These are phyloP conservation scores for Penicillium coprophilum DNA, from an alignment of 495 filamentous ascomycete genomes.

Conservation along the genomic window DNA sequence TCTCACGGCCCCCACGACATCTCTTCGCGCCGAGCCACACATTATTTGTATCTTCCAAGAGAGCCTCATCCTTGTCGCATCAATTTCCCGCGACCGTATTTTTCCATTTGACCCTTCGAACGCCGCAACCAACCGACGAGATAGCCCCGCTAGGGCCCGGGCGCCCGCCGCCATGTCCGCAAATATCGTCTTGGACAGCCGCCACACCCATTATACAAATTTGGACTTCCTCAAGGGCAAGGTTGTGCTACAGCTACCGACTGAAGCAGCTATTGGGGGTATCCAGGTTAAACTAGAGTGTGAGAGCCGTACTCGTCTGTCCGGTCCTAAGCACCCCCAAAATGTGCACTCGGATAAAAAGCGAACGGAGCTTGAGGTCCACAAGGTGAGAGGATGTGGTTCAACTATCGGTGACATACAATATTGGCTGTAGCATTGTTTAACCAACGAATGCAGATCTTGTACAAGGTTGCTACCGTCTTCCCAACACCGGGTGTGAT, in stretches of 20 bases:
- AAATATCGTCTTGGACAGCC: conserved; percentile 71
- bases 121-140: neutral
- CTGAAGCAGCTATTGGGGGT: conserved; percentile 66
- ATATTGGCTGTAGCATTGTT: conserved; percentile 1
- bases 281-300: conserved; percentile 95
- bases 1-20: conserved; percentile 6
- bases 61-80: conserved; percentile 1
- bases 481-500: conserved; percentile 60
- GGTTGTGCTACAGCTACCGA: conserved; percentile 63
- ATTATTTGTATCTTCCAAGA: neutral
- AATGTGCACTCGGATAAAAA: conserved; percentile 57
- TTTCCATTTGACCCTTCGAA: neutral
- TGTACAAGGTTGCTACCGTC: conserved; percentile 64
- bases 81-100: neutral
- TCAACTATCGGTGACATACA: neutral
- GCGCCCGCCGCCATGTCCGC: conserved; percentile 65
- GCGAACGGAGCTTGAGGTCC: conserved; percentile 67
- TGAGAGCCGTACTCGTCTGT: conserved; percentile 69
- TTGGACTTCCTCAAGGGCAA: conserved; percentile 74
- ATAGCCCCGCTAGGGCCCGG: conserved; percentile 16
- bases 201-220: conserved; percentile 80
- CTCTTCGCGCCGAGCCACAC: neutral
- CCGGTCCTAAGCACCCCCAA: conserved; percentile 56
- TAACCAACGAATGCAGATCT: conserved; percentile 46
- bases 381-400: conserved; percentile 61